These are phyloP conservation scores for Solanum arcanum DNA, from an alignment of 257 asterid genomes.

Conservation along the genomic window DNA sequence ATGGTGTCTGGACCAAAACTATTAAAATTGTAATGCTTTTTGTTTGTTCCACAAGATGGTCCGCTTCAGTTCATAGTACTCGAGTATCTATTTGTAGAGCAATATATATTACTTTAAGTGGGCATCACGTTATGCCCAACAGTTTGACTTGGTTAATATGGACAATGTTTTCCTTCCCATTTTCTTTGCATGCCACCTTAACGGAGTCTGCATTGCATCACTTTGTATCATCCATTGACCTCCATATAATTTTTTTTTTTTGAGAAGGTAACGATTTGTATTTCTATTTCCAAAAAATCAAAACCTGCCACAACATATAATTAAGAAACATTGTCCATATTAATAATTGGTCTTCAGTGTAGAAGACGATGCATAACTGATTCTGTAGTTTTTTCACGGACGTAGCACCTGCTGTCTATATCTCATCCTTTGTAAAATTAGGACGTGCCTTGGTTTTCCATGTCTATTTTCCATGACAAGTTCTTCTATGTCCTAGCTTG, in stretches of 20 bases:
- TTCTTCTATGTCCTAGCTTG: neutral
- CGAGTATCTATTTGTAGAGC: neutral
- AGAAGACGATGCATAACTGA: neutral
- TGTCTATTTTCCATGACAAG: neutral
- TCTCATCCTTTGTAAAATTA: neutral
- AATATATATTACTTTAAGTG: neutral
- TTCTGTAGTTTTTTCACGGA: neutral
- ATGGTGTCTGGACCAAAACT: neutral
- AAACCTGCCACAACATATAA: neutral
- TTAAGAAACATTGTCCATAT: neutral
- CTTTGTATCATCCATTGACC: neutral
- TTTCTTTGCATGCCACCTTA: neutral
- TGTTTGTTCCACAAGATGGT: neutral
- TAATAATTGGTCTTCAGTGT: neutral
- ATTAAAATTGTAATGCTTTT: neutral
- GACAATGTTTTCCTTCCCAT: neutral
- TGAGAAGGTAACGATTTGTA: no score
- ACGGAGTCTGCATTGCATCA: neutral
- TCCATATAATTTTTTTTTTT: neutral
- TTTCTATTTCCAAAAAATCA: no score
- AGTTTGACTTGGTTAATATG: neutral
- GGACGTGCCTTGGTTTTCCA: neutral
- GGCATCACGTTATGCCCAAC: neutral
- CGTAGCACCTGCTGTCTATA: neutral
- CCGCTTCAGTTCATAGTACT: neutral